Evolutionary conservation across 768 basidiomycete species (phyloP).

Genomic region (Suillus americanus): DNA sequence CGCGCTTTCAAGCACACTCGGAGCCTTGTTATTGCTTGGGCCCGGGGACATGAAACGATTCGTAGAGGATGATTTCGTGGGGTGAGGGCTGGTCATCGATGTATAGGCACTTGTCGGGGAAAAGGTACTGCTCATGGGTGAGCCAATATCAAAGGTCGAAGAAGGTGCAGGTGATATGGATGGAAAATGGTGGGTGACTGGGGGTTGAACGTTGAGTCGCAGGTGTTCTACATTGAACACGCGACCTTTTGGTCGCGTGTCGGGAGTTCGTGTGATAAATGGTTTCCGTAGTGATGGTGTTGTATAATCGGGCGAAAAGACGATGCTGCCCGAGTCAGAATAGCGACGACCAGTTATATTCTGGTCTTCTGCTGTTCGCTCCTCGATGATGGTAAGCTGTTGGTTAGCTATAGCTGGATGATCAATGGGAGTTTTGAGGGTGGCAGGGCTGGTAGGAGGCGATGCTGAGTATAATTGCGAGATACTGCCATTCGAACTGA

Average conservation of each 20-base stretch:
- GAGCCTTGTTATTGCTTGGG: slow-evolving; percentile 16
- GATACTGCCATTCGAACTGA: slow-evolving; percentile 33
- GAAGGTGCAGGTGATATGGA: slow-evolving; percentile 16
- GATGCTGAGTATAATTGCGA: slow-evolving; percentile 27
- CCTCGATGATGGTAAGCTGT: slow-evolving; percentile 40
- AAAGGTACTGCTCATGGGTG: slow-evolving; percentile 6
- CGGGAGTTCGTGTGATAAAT: neutral
- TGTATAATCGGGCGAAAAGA: slow-evolving; percentile 20
- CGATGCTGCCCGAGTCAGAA: slow-evolving; percentile 24
- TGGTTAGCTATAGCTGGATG: slow-evolving; percentile 16
- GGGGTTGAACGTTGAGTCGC: slow-evolving; percentile 29
- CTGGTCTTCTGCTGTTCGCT: slow-evolving; percentile 27
- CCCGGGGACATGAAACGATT: slow-evolving; percentile 28
- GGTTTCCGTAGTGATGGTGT: neutral
- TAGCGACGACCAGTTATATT: slow-evolving; percentile 4
- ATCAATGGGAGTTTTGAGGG: slow-evolving; percentile 34
- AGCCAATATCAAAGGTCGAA: slow-evolving; percentile 11
- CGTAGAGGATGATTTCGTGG: slow-evolving; percentile 22
- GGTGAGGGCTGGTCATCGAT: slow-evolving; percentile 1
- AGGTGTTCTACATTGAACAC: slow-evolving; percentile 26
- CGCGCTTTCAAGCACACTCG: slow-evolving; percentile 9
- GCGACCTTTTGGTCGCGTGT: slow-evolving; percentile 21
- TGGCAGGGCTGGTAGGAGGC: slow-evolving; percentile 35
- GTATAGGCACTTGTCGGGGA: neutral
- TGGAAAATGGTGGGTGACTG: slow-evolving; percentile 15